These are phyloP conservation scores for Candida quercuum DNA, from an alignment of 805 yeast species.

Conservation along the genomic window DNA sequence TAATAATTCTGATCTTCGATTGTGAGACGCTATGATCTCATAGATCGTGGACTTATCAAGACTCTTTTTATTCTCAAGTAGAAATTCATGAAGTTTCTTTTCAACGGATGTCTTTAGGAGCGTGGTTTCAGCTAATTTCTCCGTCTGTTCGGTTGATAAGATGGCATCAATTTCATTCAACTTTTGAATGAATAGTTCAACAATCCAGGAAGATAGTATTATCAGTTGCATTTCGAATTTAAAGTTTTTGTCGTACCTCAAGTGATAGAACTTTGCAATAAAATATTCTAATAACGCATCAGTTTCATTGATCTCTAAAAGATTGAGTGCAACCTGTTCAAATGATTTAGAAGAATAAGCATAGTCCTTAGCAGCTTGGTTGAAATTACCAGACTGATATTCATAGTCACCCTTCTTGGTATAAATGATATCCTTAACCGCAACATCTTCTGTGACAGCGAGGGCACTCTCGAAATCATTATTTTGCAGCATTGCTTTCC, in stretches of 20 bases:
- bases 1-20: constrained; percentile 57
- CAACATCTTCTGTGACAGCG: constrained; percentile 28
- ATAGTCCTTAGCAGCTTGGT: constrained; percentile 48
- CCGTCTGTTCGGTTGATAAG: constrained; percentile 23
- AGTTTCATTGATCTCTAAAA: constrained; percentile 37
- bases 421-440: constrained; percentile 43
- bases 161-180: constrained; percentile 29
- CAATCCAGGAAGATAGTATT: constrained; percentile 31
- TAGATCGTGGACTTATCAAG: constrained; percentile 68
- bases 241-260: constrained; percentile 23
- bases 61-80: constrained; percentile 38
- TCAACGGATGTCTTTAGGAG: constrained; percentile 21
- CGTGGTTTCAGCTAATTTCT: constrained; percentile 19
- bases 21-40: constrained; percentile 64
- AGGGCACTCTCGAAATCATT: constrained; percentile 64
- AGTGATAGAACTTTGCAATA: constrained; percentile 30
- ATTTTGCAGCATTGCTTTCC: constrained; percentile 57
- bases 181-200: constrained; percentile 29
- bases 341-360: constrained; percentile 63
- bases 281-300: constrained; percentile 45
- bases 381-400: constrained; percentile 25
- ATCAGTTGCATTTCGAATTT: constrained; percentile 26
- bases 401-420: constrained; percentile 49
- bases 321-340: constrained; percentile 59
- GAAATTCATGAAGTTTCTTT: constrained; percentile 40